Conservation (phyloP, 257 asterid genomes). For the Parsonsia alboflavescens region DNA sequence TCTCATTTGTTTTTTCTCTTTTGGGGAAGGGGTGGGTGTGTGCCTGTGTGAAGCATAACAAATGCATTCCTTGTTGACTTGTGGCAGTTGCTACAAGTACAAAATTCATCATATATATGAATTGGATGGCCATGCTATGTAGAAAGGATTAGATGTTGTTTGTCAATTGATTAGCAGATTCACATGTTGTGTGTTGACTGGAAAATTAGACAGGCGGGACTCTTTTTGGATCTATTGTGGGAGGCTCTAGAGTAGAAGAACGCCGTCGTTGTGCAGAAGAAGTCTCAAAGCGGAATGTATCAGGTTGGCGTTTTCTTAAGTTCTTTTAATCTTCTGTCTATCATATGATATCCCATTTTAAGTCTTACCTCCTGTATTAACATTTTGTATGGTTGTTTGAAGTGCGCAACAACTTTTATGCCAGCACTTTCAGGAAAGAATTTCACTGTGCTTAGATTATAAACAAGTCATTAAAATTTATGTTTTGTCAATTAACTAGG, state of each 20-base stretch:
- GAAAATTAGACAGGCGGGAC: conserved; percentile 60
- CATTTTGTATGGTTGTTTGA: not conserved
- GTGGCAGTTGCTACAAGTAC: too few relatives aligned
- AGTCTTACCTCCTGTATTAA: not conserved
- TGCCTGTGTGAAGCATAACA: not conserved
- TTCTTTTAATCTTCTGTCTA: not conserved
- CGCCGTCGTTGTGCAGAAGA: conserved; percentile 74
- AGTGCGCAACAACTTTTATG: not conserved
- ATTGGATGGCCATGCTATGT: not conserved
- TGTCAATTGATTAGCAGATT: not conserved
- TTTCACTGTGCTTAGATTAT: not conserved
- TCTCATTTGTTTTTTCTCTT: not conserved
- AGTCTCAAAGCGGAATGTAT: conserved; percentile 72
- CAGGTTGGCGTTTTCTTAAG: conserved; percentile 49
- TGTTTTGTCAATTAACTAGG: not conserved
- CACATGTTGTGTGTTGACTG: conserved; percentile 10
- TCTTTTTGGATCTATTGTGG: conserved; percentile 85
- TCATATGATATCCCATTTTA: not conserved
- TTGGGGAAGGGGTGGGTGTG: not conserved
- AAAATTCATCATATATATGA: not conserved
- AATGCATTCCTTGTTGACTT: not conserved
- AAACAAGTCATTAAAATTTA: not conserved
- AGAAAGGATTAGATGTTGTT: not conserved
- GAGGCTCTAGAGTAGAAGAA: conserved; percentile 69
- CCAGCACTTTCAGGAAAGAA: not conserved